phyloP scores from a whole-genome alignment of 2,329 filamentous ascomycete species.

The Hirsutella minnesotensis region DNA sequence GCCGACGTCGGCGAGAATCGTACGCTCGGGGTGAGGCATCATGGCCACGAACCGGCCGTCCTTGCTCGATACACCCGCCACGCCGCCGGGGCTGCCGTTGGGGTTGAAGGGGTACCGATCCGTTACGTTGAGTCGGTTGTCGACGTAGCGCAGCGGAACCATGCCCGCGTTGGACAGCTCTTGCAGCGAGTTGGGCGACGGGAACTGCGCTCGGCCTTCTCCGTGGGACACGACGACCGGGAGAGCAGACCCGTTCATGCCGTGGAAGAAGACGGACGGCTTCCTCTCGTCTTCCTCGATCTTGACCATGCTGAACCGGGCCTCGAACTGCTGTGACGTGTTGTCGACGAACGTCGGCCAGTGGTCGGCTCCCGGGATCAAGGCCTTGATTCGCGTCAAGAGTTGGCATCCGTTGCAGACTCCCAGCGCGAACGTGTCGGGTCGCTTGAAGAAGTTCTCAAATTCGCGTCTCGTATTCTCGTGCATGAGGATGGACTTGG shows the following conservation, averaged over 20 bases:
- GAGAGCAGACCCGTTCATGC: constrained; percentile 71
- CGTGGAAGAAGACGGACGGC: constrained; percentile 77
- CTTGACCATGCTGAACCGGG: constrained; percentile 69
- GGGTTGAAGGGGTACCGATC: constrained; percentile 79
- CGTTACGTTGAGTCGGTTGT: constrained; percentile 65
- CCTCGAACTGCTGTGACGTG: constrained; percentile 80
- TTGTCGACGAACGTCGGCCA: constrained; percentile 89
- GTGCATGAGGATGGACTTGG: constrained; percentile 83
- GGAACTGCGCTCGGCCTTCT: constrained; percentile 71
- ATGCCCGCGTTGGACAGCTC: constrained; percentile 53
- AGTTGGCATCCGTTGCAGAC: constrained; percentile 98
- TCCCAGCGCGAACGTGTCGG: constrained; percentile 84
- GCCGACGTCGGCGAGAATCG: constrained; percentile 64
- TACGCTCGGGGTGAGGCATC: constrained; percentile 94
- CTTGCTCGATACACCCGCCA: constrained; percentile 65
- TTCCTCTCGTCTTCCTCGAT: constrained; percentile 47
- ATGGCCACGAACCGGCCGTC: constrained; percentile 76
- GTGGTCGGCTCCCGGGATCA: constrained; percentile 71
- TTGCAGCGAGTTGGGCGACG: constrained; percentile 36
- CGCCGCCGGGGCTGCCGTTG: constrained; percentile 72
- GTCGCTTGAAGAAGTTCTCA: constrained; percentile 70
- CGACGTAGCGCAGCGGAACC: constrained; percentile 71
- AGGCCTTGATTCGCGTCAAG: constrained; percentile 62
- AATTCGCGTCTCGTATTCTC: constrained; percentile 66
- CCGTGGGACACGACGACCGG: constrained; percentile 86